These are phyloP conservation scores for Tetraselmis chui DNA, from an alignment of 139 green algal genomes.

Conservation along the genomic window DNA sequence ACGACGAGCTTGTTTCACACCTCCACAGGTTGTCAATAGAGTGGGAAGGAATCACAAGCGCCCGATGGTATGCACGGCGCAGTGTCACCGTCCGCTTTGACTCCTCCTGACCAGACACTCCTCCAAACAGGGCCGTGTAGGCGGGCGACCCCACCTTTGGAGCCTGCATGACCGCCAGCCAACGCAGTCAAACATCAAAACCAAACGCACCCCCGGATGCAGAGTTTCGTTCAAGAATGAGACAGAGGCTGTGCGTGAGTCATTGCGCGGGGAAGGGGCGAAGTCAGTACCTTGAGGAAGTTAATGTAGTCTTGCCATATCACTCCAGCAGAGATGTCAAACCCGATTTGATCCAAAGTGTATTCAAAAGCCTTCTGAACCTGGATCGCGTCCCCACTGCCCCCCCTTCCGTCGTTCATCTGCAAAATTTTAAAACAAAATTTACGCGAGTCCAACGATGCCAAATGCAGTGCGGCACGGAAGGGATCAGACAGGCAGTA, in stretches of 20 bases:
- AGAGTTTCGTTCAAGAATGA: no score
- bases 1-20: not conserved
- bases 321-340: conserved; percentile 50
- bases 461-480: not conserved
- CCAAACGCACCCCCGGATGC: no score
- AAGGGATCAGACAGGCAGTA: no score
- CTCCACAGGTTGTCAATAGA: conserved; percentile 77
- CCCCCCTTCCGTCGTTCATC: conserved; percentile 43
- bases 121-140: conserved; percentile 54
- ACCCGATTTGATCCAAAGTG: conserved; percentile 71
- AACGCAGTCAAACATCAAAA: no score
- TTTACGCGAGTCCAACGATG: not conserved
- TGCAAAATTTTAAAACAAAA: conserved; percentile 24
- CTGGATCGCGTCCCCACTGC: conserved; percentile 44
- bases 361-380: conserved; percentile 74
- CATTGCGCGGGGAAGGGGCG: no score
- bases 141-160: conserved; percentile 49
- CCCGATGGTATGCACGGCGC: conserved; percentile 66
- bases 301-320: conserved; percentile 83
- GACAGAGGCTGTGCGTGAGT: no score
- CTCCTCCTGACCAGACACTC: conserved; percentile 61
- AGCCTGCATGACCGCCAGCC: no score
- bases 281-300: conserved; percentile 48
- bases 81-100: conserved; percentile 29
- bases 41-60: conserved; percentile 63